Evolutionary conservation across 257 asterid genomes (phyloP), one percentile per base, ranked within the genome.

Genomic region (Przewalskia tangutica): DNA sequence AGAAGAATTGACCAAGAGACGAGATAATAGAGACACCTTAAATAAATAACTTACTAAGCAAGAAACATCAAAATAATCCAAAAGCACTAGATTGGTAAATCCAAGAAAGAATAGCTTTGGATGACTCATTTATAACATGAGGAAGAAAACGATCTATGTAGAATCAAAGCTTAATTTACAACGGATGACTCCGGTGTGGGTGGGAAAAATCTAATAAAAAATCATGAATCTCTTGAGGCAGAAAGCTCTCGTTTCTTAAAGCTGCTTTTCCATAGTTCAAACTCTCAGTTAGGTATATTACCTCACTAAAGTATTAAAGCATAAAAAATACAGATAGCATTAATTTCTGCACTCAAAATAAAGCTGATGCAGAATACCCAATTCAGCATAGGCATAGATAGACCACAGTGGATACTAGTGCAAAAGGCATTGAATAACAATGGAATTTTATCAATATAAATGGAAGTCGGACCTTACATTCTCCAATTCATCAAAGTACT

Each of bases 401-500:
- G 78, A 71, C 58, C 27, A 71, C 79, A 11, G 6, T 11, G 59
- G 79, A 46, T 11, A 48, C 46, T 50, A 73, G 79, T 11, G 59
- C 60, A 73, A 11, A 64, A 20, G 70, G 27, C 64, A 80, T 4
- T 55, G 53, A 27, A 34, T 38, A 80, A 48, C 53, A 20, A 48
- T 55, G 77, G 14, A 81, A 86, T 84, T 79, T 80, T 84, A 66
- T 81, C 81, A 50, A 85, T 32, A 53, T 38, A 70, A 88, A 87
- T 79, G 83, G 62, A 83, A 86, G 70, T 79, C 81, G 89, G 90
- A 87, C 83, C 99, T 92, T 96, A 96, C 99, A 90, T 96, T 96
- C 92, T 96, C 99, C 89, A 96, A 87, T 89, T 96, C 98, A 89
- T 96, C 99, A 13, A 96, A 96, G 92, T 96, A 96, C 87, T 90